Evolutionary conservation across 1,284 basidiomycete species (phyloP).

Genomic region (Ceratobasidium papillatum): DNA sequence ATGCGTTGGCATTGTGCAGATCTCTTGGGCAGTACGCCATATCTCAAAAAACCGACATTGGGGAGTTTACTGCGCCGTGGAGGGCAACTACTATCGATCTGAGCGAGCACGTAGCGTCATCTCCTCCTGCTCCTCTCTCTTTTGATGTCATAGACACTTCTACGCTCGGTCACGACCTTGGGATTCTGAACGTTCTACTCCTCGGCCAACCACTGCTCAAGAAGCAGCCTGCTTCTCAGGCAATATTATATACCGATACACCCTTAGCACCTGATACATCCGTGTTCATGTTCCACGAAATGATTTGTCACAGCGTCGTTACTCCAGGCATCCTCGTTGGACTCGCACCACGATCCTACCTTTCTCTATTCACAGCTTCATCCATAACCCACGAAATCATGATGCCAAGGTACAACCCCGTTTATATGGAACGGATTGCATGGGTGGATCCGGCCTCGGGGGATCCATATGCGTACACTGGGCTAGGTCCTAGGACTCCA

Average conservation of each 20-base stretch:
- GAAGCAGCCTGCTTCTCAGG: conserved; percentile 45
- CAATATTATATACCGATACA: conserved; percentile 58
- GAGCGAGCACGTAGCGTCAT: conserved; percentile 8
- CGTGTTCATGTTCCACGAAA: conserved; percentile 51
- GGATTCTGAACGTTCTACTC: conserved; percentile 61
- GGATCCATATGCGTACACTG: conserved; percentile 46
- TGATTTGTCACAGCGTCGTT: conserved; percentile 55
- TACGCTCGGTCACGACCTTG: conserved; percentile 61
- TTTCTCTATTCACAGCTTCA: conserved; percentile 56
- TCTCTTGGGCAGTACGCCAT: conserved; percentile 49
- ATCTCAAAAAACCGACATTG: conserved; percentile 22
- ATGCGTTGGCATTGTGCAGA: conserved; percentile 47
- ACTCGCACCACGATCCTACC: conserved; percentile 55
- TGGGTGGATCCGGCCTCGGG: conserved; percentile 36
- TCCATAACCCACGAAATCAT: conserved; percentile 59
- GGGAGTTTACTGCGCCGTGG: conserved; percentile 28
- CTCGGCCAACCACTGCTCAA: conserved; percentile 54
- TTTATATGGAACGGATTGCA: conserved; percentile 20
- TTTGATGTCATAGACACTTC: conserved; percentile 67
- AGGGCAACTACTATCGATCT: conserved; percentile 22
- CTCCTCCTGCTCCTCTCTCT: conserved; percentile 7
- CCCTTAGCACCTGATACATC: conserved; percentile 51
- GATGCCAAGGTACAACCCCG: not conserved
- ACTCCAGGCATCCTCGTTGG: conserved; percentile 57
- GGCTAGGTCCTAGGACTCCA: conserved; percentile 37